Conservation (phyloP, 2,329 filamentous ascomycete species). For the Triangularia verruculosa region DNA sequence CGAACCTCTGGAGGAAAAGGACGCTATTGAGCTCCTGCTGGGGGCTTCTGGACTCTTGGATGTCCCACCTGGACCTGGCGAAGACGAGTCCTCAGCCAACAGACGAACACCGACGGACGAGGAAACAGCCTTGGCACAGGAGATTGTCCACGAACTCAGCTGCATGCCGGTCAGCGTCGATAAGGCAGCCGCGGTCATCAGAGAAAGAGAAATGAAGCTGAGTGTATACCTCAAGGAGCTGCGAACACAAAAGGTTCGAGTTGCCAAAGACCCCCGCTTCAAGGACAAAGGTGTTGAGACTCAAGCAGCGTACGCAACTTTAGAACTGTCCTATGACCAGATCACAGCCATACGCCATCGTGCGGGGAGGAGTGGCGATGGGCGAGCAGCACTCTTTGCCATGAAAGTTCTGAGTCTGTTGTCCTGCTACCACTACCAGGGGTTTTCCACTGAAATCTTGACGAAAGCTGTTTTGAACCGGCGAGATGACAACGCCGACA, state of each 20-base stretch:
- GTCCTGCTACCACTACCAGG: constrained; percentile 32
- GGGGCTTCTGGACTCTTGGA: constrained; percentile 11
- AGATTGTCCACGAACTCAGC: not conserved
- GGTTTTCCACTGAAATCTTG: constrained; percentile 20
- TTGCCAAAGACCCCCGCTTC: constrained; percentile 18
- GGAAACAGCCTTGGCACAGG: not conserved
- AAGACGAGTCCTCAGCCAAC: not conserved
- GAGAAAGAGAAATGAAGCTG: not conserved
- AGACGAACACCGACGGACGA: not conserved
- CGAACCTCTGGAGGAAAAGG: constrained; percentile 11
- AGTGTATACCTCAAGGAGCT: not conserved
- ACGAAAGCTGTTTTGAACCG: not conserved
- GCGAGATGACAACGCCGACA: not conserved
- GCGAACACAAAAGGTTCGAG: constrained; percentile 7
- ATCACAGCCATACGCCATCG: constrained; percentile 19
- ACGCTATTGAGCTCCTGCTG: constrained; percentile 24
- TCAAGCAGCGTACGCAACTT: constrained; percentile 25
- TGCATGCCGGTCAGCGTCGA: not conserved
- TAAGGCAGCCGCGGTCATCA: not conserved
- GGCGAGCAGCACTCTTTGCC: constrained; percentile 20
- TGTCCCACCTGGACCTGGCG: not conserved
- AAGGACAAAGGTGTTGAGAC: constrained; percentile 17
- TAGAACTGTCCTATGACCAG: constrained; percentile 29
- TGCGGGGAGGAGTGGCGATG: constrained; percentile 4
- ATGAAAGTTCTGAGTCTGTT: constrained; percentile 29